These are phyloP conservation scores for Spinacia oleracea DNA, from an alignment of 179 eudicot species.

Conservation along the genomic window DNA sequence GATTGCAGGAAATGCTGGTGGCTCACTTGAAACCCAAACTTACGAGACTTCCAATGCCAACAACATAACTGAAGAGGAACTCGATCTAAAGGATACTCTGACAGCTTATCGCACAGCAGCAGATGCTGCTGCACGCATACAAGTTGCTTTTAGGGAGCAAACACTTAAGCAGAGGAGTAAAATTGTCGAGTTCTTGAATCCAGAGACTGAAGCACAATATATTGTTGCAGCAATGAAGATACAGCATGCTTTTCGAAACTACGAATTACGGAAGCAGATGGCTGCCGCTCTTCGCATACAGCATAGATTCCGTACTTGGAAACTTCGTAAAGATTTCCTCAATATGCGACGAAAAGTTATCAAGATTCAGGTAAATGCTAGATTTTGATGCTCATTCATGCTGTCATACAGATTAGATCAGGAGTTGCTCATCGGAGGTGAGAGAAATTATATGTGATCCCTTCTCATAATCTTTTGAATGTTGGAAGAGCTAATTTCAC, in stretches of 20 bases:
- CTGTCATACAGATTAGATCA: not conserved
- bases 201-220: constrained; percentile 70
- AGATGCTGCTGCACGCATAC: constrained; percentile 95
- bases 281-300: constrained; percentile 84
- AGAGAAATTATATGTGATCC: not conserved
- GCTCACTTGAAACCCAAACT: constrained; percentile 59
- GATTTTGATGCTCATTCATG: constrained; percentile 7
- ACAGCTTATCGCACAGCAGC: constrained; percentile 95
- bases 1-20: constrained; percentile 81
- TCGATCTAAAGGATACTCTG: constrained; percentile 69
- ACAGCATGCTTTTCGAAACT: constrained; percentile 83
- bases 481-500: not conserved
- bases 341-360: constrained; percentile 74
- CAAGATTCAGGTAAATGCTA: constrained; percentile 71
- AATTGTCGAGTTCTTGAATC: constrained; percentile 43
- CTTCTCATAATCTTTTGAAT: not conserved
- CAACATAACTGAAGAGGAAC: constrained; percentile 62
- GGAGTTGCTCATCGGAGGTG: constrained; percentile 5
- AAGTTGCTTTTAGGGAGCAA: constrained; percentile 81
- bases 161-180: constrained; percentile 57
- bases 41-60: constrained; percentile 31
- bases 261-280: constrained; percentile 57
- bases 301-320: constrained; percentile 82
- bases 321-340: constrained; percentile 70
- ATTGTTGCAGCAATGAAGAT: constrained; percentile 93